Conservation (phyloP, 192 early-diverging fungal genomes). For the Coemansia sp. region DNA sequence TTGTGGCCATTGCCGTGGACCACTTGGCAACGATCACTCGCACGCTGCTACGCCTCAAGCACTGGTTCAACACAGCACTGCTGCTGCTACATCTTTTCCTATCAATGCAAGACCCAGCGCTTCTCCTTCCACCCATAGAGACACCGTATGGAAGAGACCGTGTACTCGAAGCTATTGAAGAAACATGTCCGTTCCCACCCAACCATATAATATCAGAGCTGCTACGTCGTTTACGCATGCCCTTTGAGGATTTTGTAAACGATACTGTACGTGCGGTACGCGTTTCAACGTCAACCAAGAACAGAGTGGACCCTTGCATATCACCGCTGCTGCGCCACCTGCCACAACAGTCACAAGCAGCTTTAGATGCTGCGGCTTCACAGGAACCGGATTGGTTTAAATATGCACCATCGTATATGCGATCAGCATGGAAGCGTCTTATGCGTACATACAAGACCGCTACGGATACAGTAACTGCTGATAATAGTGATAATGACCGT, state of each 20-base stretch:
- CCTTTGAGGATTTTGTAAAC: slow-evolving; percentile 47
- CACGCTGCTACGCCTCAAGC: slow-evolving; percentile 44
- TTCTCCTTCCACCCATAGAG: slow-evolving; percentile 17
- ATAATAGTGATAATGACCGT: neutral
- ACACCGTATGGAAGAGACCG: no score
- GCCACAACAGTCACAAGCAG: slow-evolving; percentile 28
- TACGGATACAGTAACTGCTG: neutral
- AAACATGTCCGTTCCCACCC: slow-evolving; percentile 36
- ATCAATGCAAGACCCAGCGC: slow-evolving; percentile 43
- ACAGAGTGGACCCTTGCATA: slow-evolving; percentile 40
- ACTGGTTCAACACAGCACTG: slow-evolving; percentile 51
- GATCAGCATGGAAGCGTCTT: slow-evolving; percentile 47
- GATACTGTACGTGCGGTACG: slow-evolving; percentile 43
- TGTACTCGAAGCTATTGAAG: slow-evolving; percentile 13
- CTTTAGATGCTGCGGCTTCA: slow-evolving; percentile 7
- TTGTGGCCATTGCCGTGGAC: slow-evolving; percentile 37
- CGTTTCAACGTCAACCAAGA: slow-evolving; percentile 30
- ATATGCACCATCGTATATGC: slow-evolving; percentile 43
- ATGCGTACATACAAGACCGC: slow-evolving; percentile 25
- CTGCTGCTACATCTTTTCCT: slow-evolving; percentile 46
- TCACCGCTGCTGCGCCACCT: slow-evolving; percentile 44
- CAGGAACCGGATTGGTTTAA: slow-evolving; percentile 48
- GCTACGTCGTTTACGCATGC: slow-evolving; percentile 38
- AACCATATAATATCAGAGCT: slow-evolving; percentile 44
- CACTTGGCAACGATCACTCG: slow-evolving; percentile 43